Evolutionary conservation across 2,329 filamentous ascomycete genomes (phyloP), one percentile per base, ranked within the genome.

Genomic region (Bipolaris sorokiniana): DNA sequence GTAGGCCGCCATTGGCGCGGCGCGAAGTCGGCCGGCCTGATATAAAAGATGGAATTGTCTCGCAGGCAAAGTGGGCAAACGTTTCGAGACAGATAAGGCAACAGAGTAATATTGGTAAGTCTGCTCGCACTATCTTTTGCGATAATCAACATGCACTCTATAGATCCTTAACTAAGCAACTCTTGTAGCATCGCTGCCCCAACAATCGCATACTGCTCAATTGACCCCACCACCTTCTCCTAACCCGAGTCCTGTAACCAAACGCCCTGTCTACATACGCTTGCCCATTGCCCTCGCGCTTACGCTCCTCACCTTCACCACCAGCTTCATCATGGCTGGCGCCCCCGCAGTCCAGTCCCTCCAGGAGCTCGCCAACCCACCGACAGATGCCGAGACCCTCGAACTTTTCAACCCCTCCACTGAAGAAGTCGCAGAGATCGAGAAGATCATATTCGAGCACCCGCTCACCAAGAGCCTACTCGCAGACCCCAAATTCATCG

Each of bases 361-460:
- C 45, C 78, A 78, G 46, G 80, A 77, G 50, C 76, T 86, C 61
- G 63, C 84, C 57, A 78, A 81, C 57, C 84, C 85, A 3, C 84
- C 84, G 63, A 84, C 85, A 28, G 90, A 96, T 77, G 86, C 85
- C 68, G 90, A 96, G 66, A 90, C 90, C 20, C 83, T 95, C 59
- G 74, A 76, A 4, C 80, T 89, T 63, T 97, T 86, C 80, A 76
- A 77, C 86, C 13, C 73, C 77, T 31, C 85, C 86, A 72, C 83
- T 83, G 10, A 66, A 73, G 40, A 77, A 78, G 47, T 77, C 74
- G 61, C 75, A 20, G 83, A 85, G 61, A 86, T 96, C 67, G 89
- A 97, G 64, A 81, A 86, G 7, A 84, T 86, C 70, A 91, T 98
- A 75, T 85, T 88, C 70, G 84, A 82, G 44, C 92, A 95, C 78